Conservation (phyloP, 2,329 filamentous ascomycete species). For the Cadophora sp. region DNA sequence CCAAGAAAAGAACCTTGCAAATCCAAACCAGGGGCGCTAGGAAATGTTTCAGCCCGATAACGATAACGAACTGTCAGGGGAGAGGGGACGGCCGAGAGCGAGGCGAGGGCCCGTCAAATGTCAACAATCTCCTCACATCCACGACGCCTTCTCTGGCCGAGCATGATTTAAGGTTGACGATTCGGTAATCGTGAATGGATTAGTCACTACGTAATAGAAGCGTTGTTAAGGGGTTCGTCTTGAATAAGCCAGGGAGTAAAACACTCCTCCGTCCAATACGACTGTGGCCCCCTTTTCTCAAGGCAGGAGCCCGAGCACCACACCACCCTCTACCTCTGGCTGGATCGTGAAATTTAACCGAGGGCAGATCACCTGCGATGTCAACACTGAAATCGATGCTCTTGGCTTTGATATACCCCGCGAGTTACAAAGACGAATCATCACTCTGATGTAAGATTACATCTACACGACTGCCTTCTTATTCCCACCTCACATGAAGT, state of each 20-base stretch:
- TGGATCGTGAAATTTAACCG: background rate
- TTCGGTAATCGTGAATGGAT: background rate
- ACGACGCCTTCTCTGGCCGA: background rate
- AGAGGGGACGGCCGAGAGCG: background rate
- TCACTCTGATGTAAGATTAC: too few species aligned
- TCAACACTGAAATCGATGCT: background rate
- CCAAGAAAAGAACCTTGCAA: background rate
- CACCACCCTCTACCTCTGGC: background rate
- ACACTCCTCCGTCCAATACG: too few species aligned
- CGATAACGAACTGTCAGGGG: background rate
- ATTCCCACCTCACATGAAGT: too few species aligned
- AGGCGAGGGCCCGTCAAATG: background rate
- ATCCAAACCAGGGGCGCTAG: background rate
- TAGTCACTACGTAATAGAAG: background rate
- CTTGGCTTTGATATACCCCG: too few species aligned
- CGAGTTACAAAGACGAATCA: too few species aligned
- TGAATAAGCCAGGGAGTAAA: background rate
- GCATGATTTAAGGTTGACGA: background rate
- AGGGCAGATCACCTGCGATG: background rate
- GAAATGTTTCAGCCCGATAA: conserved; percentile 4
- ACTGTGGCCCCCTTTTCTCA: background rate
- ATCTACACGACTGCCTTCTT: too few species aligned
- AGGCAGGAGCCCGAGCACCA: background rate
- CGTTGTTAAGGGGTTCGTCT: background rate
- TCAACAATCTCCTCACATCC: background rate